These are phyloP conservation scores for Ganoderma multipileum DNA, from an alignment of 1,284 basidiomycete species.

Conservation along the genomic window DNA sequence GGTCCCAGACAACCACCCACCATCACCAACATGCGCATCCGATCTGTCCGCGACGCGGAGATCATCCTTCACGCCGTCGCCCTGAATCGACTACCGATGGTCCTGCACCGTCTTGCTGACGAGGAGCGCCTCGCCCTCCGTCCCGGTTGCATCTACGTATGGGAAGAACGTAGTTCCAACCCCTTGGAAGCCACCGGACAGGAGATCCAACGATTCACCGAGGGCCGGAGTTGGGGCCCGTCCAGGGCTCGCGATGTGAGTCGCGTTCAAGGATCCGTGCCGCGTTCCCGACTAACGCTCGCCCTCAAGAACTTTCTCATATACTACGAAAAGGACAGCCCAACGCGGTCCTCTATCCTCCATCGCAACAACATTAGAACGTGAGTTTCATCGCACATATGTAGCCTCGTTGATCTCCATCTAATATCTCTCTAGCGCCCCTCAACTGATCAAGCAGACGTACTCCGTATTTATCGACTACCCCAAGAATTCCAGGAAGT, in stretches of 20 bases:
- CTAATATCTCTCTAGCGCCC: conserved; percentile 31
- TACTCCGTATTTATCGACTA: conserved; percentile 49
- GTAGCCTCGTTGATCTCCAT: background rate
- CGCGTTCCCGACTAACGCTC: conserved; percentile 12
- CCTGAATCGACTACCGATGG: conserved; percentile 45
- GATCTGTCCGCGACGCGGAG: conserved; percentile 49
- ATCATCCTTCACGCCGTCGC: conserved; percentile 51
- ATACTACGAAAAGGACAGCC: conserved; percentile 47
- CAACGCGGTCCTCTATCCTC: conserved; percentile 39
- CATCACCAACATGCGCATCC: conserved; percentile 47
- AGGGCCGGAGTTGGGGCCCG: conserved; percentile 44
- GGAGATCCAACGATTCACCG: conserved; percentile 53
- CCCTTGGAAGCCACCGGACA: conserved; percentile 47
- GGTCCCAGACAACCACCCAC: conserved; percentile 43
- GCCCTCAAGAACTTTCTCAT: conserved; percentile 45
- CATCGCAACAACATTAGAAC: conserved; percentile 35
- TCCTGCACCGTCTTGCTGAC: conserved; percentile 50
- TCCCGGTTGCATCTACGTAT: conserved; percentile 53
- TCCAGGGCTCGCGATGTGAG: conserved; percentile 46
- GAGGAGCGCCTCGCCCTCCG: conserved; percentile 49
- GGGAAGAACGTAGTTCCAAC: conserved; percentile 50
- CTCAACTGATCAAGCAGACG: conserved; percentile 50
- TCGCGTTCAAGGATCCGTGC: conserved; percentile 15
- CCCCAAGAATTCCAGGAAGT: conserved; percentile 44
- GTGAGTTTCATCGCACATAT: conserved; percentile 23